Evolutionary conservation across 78 protist genomes (phyloP).

Genomic region (Tieghemostelium lacteum): DNA sequence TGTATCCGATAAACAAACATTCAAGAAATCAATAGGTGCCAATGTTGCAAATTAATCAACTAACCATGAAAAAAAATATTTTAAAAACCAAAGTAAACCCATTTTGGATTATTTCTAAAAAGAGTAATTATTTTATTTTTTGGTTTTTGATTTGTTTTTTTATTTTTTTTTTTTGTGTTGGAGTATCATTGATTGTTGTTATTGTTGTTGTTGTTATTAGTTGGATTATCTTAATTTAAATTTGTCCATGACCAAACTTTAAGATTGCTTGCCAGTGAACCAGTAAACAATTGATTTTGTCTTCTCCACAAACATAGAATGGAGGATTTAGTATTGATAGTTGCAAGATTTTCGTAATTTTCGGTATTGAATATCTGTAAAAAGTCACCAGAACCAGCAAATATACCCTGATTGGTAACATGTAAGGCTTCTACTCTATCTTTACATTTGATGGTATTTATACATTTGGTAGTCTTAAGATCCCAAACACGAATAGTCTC

Average conservation of each 20-base stretch:
- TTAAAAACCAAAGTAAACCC: too few species aligned
- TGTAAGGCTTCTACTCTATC: conserved; percentile 56
- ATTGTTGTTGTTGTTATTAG: neutral
- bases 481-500: conserved; percentile 84
- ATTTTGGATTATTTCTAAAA: too few species aligned
- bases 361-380: conserved; percentile 48
- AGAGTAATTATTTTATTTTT: too few species aligned
- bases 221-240: neutral
- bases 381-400: conserved; percentile 71
- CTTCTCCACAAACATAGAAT: conserved; percentile 67
- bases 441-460: conserved; percentile 59
- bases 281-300: conserved; percentile 55
- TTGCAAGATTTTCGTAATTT: conserved; percentile 31
- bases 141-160: neutral
- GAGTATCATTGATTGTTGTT: neutral
- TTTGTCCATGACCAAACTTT: conserved; percentile 71
- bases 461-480: conserved; percentile 69
- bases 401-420: conserved; percentile 74
- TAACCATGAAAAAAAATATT: neutral
- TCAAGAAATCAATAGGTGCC: too few species aligned
- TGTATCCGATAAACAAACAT: too few species aligned
- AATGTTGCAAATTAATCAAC: conserved; percentile 3
- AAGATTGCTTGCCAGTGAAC: conserved; percentile 65
- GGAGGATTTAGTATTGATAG: conserved; percentile 45
- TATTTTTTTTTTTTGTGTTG: neutral